Evolutionary conservation across 257 asterid genomes (phyloP), one percentile per base, ranked within the genome.

Genomic region (Echites panduratus): DNA sequence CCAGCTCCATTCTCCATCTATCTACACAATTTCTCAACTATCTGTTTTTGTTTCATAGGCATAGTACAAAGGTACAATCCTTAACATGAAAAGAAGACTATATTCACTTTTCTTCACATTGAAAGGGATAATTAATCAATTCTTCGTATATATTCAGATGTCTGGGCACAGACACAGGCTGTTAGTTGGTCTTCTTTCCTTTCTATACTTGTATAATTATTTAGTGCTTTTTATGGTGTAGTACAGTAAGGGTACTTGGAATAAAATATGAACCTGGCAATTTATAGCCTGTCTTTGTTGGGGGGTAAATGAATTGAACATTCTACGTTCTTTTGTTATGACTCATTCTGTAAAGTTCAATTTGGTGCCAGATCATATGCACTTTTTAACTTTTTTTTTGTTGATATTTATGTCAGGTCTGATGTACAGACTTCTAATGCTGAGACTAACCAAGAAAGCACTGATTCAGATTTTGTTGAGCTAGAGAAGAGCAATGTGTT

Each of bases 401-500:
- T 77, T 70, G 74, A 68, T 24, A 70, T 77, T 68, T 50, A 68
- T 71, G 72, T 73, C 83, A 93, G 97, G 86, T 68, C 85, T 70
- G 85, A 43, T 79, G 77, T 73, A 62, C 82, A 84, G 77, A 71
- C 78, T 44, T 79, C 76, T 58, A 53, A 81, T 73, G 48, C 77
- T 53, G 83, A 82, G 68, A 70, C 73, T 76, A 83, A 79, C 74
- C 76, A 61, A 48, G 90, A 81, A 69, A 80, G 76, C 59, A 73
- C 47, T 79, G 83, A 76, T 72, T 79, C 62, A 71, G 93, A 90
- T 70, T 76, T 49, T 72, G 96, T 92, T 76, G 98, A 93, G 88
- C 85, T 93, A 80, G 98, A 93, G 77, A 93, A 93, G 85, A 93
- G 98, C 87, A 93, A 93, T 79, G 97, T 93, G 72, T 83, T 93